Percentiles rank a stretch among this genome's conserved stretches.
These are phyloP conservation scores for Tetrapisispora pingtungensis DNA, from an alignment of 805 yeast genomes.

Conservation along the genomic window DNA sequence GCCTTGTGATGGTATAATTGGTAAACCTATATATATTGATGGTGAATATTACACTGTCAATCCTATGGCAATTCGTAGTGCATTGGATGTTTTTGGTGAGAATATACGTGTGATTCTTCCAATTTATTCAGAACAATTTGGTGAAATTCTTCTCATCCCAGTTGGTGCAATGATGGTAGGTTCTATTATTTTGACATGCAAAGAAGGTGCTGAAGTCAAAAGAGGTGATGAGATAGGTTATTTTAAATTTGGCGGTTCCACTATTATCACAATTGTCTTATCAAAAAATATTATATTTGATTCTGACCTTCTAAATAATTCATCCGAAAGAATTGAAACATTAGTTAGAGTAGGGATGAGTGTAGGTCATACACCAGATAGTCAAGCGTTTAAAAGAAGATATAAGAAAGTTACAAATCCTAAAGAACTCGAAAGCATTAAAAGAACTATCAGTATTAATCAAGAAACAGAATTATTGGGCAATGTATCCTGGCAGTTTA, in stretches of 20 bases:
- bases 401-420: constrained; percentile 28
- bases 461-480: constrained; percentile 14
- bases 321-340: constrained; percentile 65
- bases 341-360: constrained; percentile 85
- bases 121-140: constrained; percentile 66
- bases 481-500: constrained; percentile 24
- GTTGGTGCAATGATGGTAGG: constrained; percentile 99
- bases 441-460: constrained; percentile 21
- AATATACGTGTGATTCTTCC: constrained; percentile 74
- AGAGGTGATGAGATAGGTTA: constrained; percentile 86
- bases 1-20: constrained; percentile 70
- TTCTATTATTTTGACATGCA: constrained; percentile 62
- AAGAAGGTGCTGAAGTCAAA: constrained; percentile 45
- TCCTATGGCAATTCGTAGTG: constrained; percentile 91
- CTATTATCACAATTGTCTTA: constrained; percentile 61
- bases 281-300: constrained; percentile 48
- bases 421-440: constrained; percentile 21
- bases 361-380: constrained; percentile 59
- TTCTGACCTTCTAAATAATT: constrained; percentile 60
- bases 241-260: constrained; percentile 94
- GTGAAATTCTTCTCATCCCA: constrained; percentile 64
- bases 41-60: constrained; percentile 95
- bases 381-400: constrained; percentile 40
- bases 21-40: constrained; percentile 55
- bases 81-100: constrained; percentile 86